Evolutionary conservation across 148 eudicot genomes (phyloP), one percentile per base, ranked within the genome.

Genomic region (Amaranthus hypochondriacus): DNA sequence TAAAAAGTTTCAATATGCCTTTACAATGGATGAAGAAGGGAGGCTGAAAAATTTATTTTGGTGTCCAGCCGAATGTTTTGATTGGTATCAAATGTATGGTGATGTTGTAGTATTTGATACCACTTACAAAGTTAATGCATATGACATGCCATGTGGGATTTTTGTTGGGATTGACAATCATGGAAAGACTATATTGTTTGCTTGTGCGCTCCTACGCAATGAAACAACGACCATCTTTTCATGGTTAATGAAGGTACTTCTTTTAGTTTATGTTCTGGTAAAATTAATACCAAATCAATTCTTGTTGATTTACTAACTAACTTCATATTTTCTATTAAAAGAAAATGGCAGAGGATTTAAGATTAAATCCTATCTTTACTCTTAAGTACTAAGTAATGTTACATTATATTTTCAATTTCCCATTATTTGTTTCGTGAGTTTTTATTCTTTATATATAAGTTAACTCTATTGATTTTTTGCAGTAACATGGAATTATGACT

Each of bases 131-230:
- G 70, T 67, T 7, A 67, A 67, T 50, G 21, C 70, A 12, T 67
- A 67, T 49, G 70, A 67, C 7, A 67, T 67, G 42, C 56, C 56
- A 0, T 67, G 43, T 7, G 44, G 10, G 9, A 67, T 50, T 47
- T 49, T 67, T 67, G 70, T 67, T 50, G 70, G 70, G 49, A 3
- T 67, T 10, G 44, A 50, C 11, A 67, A 67, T 67, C 56, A 56
- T 56, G 62, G 62, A 54, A 70, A 56, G 13, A 56, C 51, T 6
- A 70, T 70, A 4, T 70, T 69, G 21, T 55, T 70, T 21, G 62
- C 62, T 1, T 56, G 58, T 56, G 50, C 73, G 43, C 62, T 70
- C 3, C 39, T 28, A 28, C 39, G 52, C 4, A 70, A 55, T 55
- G 51, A 70, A 39, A 70, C 62, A 28, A 56, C 3, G 3, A 10